Evolutionary conservation across 805 yeast genomes (phyloP).

Genomic region (Saccharomyces jurei): DNA sequence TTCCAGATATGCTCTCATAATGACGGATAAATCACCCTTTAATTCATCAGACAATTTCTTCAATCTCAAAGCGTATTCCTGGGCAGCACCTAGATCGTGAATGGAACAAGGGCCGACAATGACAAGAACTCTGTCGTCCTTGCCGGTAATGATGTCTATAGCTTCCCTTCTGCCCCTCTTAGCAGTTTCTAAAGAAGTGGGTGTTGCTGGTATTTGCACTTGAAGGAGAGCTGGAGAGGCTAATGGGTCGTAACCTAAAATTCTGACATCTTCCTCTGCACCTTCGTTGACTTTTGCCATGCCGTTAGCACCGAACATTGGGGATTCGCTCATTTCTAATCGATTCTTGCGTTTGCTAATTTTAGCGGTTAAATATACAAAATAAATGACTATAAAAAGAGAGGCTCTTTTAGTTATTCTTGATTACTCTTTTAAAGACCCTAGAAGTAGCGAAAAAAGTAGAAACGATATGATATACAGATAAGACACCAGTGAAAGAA

Average conservation of each 20-base stretch:
- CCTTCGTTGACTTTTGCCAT: constrained; percentile 41
- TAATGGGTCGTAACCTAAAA: constrained; percentile 88
- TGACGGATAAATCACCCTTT: constrained; percentile 65
- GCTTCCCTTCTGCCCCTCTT: constrained; percentile 73
- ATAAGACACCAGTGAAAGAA: neutral
- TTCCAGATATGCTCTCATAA: constrained; percentile 97
- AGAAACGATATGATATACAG: neutral
- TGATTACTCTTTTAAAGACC: neutral
- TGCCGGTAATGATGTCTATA: constrained; percentile 59
- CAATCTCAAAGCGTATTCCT: constrained; percentile 74
- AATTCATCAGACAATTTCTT: constrained; percentile 62
- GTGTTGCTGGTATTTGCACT: constrained; percentile 66
- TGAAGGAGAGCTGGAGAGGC: constrained; percentile 88
- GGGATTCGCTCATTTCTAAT: constrained; percentile 11
- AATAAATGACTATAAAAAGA: neutral
- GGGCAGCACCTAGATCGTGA: constrained; percentile 83
- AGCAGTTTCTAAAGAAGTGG: constrained; percentile 52
- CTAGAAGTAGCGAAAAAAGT: neutral
- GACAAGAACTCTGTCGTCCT: constrained; percentile 76
- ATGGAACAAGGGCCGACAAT: constrained; percentile 97
- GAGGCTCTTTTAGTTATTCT: neutral
- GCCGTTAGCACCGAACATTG: constrained; percentile 33
- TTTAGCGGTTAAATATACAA: neutral
- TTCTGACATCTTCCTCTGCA: constrained; percentile 68
- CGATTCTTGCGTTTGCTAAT: neutral